Evolutionary conservation across 345 rosid genomes (phyloP).

Genomic region (Populus euphratica): DNA sequence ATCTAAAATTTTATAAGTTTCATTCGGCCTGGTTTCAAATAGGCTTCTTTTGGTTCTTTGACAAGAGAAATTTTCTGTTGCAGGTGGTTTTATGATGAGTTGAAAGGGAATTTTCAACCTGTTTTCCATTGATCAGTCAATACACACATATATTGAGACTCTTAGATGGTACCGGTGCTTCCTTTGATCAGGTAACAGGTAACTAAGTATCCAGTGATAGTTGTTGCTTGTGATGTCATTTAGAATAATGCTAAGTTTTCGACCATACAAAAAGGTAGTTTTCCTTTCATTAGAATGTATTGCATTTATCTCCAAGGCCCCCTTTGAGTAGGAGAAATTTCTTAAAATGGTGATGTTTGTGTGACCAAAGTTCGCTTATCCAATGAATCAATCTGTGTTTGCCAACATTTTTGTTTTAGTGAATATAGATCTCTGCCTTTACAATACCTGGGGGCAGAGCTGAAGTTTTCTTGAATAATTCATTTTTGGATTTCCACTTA

Average conservation of each 20-base stretch:
- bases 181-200: slow-evolving; percentile 37
- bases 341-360: background rate
- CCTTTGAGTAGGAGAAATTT: background rate
- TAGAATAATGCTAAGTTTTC: background rate
- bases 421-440: no score
- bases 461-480: no score
- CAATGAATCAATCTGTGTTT: no score
- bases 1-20: background rate
- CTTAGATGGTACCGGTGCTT: background rate
- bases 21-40: background rate
- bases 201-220: background rate
- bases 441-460: no score
- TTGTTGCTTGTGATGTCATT: background rate
- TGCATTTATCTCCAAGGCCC: background rate
- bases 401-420: no score
- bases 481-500: no score
- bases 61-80: slow-evolving; percentile 15
- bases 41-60: background rate
- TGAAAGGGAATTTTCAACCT: slow-evolving; percentile 52
- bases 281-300: background rate
- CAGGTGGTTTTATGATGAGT: slow-evolving; percentile 71
- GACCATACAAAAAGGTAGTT: background rate
- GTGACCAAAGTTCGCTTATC: background rate
- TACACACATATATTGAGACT: slow-evolving; percentile 6
- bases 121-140: slow-evolving; percentile 37